These are phyloP conservation scores for Diphasiastrum complanatum DNA, from an alignment of 83 land plant species.

Conservation along the genomic window DNA sequence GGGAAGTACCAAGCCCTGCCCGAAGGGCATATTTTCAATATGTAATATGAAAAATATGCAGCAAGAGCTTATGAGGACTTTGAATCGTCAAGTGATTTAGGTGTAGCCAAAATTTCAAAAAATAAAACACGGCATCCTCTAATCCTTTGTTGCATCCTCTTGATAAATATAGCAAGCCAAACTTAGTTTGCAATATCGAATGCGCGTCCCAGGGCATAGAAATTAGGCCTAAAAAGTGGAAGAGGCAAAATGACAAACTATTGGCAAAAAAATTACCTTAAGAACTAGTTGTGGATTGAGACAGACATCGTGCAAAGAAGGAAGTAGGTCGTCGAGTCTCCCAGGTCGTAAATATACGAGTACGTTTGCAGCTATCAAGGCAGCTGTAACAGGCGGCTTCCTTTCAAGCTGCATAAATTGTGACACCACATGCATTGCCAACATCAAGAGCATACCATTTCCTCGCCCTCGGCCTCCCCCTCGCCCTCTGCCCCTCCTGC, in stretches of 20 bases:
- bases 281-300: slow-evolving; percentile 69
- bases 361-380: slow-evolving; percentile 56
- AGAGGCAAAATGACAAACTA: not conserved
- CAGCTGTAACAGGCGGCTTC: slow-evolving; percentile 84
- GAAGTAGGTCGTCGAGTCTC: slow-evolving; percentile 45
- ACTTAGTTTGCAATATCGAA: not conserved
- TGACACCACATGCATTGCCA: slow-evolving; percentile 50
- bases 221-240: not conserved
- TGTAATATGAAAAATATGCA: too few relatives aligned
- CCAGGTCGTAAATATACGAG: slow-evolving; percentile 62
- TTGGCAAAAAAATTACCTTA: slow-evolving; percentile 40
- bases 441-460: slow-evolving; percentile 59
- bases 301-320: slow-evolving; percentile 52
- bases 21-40: too few relatives aligned
- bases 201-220: too few relatives aligned
- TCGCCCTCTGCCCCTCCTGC: too few relatives aligned
- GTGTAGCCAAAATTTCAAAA: too few relatives aligned
- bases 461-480: slow-evolving; percentile 27
- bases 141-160: too few relatives aligned
- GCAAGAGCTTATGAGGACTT: too few relatives aligned
- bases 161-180: too few relatives aligned
- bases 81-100: too few relatives aligned
- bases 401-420: slow-evolving; percentile 47
- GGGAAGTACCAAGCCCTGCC: too few relatives aligned
- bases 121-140: too few relatives aligned